Conservation (phyloP, 2,329 filamentous ascomycete genomes). For the Didymella sp. region DNA sequence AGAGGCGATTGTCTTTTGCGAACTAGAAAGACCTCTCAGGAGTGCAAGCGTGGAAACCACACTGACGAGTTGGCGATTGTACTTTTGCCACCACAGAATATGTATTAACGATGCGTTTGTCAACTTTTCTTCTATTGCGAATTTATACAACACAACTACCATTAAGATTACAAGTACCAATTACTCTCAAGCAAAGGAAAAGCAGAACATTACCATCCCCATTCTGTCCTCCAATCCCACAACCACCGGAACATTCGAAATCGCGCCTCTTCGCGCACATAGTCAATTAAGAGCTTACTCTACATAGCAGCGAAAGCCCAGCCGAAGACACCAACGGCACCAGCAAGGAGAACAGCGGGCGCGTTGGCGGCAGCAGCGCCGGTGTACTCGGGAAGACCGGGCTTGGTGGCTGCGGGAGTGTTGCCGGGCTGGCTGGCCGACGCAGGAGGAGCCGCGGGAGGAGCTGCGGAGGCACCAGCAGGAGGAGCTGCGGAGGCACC, state of each 20-base stretch:
- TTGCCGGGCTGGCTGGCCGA: not conserved
- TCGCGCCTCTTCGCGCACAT: not conserved
- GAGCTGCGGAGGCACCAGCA: not conserved
- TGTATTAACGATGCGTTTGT: not conserved
- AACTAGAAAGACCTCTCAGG: too few relatives aligned
- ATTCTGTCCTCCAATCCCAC: slow-evolving; percentile 1
- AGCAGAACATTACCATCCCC: not conserved
- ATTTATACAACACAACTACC: not conserved
- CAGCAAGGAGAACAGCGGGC: slow-evolving; percentile 7
- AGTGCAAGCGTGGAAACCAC: too few relatives aligned
- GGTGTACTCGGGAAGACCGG: slow-evolving; percentile 7
- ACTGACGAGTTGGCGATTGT: too few relatives aligned
- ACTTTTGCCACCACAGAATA: too few relatives aligned
- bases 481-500: slow-evolving; percentile 1
- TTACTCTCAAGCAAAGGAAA: too few relatives aligned
- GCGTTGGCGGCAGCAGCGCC: slow-evolving; percentile 17
- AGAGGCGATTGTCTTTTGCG: too few relatives aligned
- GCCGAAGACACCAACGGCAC: slow-evolving; percentile 18
- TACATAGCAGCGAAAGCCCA: slow-evolving; percentile 21
- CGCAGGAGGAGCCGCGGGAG: not conserved
- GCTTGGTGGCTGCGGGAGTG: not conserved
- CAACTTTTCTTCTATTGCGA: slow-evolving; percentile 3
- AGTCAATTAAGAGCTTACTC: not conserved
- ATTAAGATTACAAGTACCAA: slow-evolving; percentile 6
- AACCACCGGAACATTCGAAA: slow-evolving; percentile 11